Evolutionary conservation across 192 early-diverging fungal species (phyloP).

Genomic region (Phycomyces nitens): DNA sequence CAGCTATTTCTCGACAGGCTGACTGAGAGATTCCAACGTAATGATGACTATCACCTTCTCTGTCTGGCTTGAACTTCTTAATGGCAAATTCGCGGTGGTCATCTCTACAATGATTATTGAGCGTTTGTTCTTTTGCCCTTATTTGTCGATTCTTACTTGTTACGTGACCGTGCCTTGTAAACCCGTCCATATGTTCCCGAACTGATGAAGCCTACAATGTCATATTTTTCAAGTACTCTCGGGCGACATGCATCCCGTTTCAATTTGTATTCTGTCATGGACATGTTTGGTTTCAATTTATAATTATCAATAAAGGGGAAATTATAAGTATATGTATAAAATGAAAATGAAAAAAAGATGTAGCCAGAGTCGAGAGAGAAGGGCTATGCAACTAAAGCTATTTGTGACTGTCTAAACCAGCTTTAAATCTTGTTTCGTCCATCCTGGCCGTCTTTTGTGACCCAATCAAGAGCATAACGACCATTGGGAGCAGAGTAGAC

Average conservation of each 20-base stretch:
- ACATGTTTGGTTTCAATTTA: conserved; percentile 22
- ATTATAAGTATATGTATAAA: too few relatives aligned
- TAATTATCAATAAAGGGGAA: too few relatives aligned
- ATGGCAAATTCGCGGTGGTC: conserved; percentile 76
- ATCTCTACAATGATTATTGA: conserved; percentile 14
- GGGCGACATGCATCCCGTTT: conserved; percentile 52
- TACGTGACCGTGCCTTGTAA: conserved; percentile 79
- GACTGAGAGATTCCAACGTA: conserved; percentile 88
- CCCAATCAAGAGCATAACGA: conserved; percentile 54
- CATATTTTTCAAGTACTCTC: conserved; percentile 70
- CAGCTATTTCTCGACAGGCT: conserved; percentile 88
- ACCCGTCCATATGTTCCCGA: conserved; percentile 97
- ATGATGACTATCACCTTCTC: conserved; percentile 76
- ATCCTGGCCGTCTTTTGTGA: conserved; percentile 4
- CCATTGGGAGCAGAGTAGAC: conserved; percentile 43
- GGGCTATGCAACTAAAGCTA: too few relatives aligned
- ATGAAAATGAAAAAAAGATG: too few relatives aligned
- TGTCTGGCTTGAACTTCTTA: conserved; percentile 96
- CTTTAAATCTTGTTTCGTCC: conserved; percentile 2
- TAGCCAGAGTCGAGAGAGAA: too few relatives aligned
- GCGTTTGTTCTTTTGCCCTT: not conserved
- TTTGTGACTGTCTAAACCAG: not conserved
- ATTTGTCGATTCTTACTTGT: conserved; percentile 27
- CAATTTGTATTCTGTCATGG: conserved; percentile 51
- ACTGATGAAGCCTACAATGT: conserved; percentile 87